Evolutionary conservation across 164 flowering plant genomes (phyloP).

Genomic region (Euptelea pleiosperma): DNA sequence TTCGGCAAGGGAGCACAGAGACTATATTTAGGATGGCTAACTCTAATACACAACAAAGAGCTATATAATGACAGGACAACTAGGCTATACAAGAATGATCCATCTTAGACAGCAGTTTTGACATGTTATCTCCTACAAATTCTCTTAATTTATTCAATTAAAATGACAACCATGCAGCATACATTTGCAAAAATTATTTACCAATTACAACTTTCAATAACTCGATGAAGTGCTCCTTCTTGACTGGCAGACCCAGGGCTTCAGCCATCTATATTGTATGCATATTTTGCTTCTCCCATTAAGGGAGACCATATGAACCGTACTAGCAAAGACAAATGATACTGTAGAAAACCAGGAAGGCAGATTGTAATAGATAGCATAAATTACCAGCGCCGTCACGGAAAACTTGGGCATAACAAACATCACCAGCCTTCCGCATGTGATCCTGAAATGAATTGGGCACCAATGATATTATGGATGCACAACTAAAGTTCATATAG

Average conservation of each 20-base stretch:
- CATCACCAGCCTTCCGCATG: constrained; percentile 99
- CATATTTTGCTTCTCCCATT: not conserved
- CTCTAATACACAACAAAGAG: no score
- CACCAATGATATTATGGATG: not conserved
- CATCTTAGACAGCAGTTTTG: no score
- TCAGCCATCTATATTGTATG: not conserved
- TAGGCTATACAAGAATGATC: no score
- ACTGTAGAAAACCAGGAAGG: not conserved
- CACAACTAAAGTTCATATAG: not conserved
- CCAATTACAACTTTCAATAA: no score
- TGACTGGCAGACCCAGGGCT: not conserved
- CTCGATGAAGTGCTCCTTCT: no score
- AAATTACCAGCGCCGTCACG: constrained; percentile 79
- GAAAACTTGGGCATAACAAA: constrained; percentile 92
- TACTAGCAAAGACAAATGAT: not conserved
- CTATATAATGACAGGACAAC: no score
- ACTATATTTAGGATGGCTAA: no score
- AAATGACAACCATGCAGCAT: no score
- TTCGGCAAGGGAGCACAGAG: no score
- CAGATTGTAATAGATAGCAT: not conserved
- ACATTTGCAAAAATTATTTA: no score
- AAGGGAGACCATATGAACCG: not conserved
- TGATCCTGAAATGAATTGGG: constrained; percentile 67
- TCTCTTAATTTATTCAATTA: no score
- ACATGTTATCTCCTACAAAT: no score